Percentiles rank a stretch among this genome's conserved stretches.
Evolutionary conservation across 805 yeast genomes (phyloP).

Genomic region (Komagataella phaffii): DNA sequence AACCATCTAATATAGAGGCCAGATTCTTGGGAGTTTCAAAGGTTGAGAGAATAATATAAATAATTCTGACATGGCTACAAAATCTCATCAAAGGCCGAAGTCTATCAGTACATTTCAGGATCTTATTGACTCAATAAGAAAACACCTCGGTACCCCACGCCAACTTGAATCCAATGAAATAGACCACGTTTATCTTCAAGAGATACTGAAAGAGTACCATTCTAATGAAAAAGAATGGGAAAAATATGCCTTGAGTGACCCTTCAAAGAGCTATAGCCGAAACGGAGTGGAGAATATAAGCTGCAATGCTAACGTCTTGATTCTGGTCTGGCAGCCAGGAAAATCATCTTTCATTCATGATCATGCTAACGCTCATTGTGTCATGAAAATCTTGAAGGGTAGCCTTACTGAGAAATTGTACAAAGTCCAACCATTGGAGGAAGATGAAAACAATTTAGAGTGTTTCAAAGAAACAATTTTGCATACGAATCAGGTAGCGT

Average conservation of each 20-base stretch:
- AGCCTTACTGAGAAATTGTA: constrained; percentile 42
- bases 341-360: constrained; percentile 55
- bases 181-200: constrained; percentile 31
- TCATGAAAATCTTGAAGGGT: constrained; percentile 58
- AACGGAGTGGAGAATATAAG: constrained; percentile 70
- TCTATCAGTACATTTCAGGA: neutral
- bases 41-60: neutral
- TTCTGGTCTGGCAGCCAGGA: constrained; percentile 63
- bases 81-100: neutral
- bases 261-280: constrained; percentile 37
- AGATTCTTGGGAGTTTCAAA: neutral
- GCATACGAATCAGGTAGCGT: constrained; percentile 36
- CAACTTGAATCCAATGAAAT: constrained; percentile 26
- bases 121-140: neutral
- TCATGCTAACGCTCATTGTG: constrained; percentile 67
- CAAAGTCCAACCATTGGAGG: constrained; percentile 15
- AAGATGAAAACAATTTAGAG: constrained; percentile 1
- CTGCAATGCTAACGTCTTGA: constrained; percentile 51
- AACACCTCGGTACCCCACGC: constrained; percentile 5
- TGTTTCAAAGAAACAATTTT: constrained; percentile 6
- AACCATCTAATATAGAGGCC: neutral
- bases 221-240: constrained; percentile 43
- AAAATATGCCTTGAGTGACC: constrained; percentile 40
- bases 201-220: constrained; percentile 31
- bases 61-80: neutral